phyloP scores from a whole-genome alignment of 2,329 filamentous ascomycete species.

The Botrytis galanthina region DNA sequence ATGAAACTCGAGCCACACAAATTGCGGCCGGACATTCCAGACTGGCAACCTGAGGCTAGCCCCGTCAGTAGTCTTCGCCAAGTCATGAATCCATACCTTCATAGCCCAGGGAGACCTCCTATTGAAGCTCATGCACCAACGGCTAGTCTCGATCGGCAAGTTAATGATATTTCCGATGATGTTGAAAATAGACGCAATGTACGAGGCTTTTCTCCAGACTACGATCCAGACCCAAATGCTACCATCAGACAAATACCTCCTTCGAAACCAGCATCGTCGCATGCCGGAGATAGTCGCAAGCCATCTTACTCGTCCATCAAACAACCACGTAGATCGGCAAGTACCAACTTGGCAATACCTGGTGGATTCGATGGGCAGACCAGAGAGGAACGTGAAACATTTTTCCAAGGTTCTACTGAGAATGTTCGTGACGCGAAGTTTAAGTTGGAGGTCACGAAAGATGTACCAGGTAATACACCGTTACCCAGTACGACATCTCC shows the following conservation, averaged over 20 bases:
- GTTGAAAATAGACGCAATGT: conserved; percentile 30
- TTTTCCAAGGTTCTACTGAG: conserved; percentile 53
- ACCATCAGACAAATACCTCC: conserved; percentile 63
- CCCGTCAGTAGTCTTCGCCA: conserved; percentile 78
- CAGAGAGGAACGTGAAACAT: conserved; percentile 43
- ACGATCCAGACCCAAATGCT: conserved; percentile 69
- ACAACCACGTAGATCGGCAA: conserved; percentile 25
- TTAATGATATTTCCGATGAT: conserved; percentile 30
- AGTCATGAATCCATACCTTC: conserved; percentile 82
- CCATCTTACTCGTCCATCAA: conserved; percentile 24
- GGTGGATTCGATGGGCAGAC: conserved; percentile 29
- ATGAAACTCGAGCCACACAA: conserved; percentile 12
- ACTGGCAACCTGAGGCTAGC: conserved; percentile 44
- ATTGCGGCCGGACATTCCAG: conserved; percentile 30
- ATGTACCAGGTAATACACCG: conserved; percentile 21
- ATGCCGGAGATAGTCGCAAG: conserved; percentile 3
- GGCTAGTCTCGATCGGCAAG: conserved; percentile 27
- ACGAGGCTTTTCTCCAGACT: conserved; percentile 71
- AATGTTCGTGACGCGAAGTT: conserved; percentile 46
- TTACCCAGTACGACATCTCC: conserved; percentile 18
- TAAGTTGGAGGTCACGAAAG: conserved; percentile 21
- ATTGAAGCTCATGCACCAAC: conserved; percentile 26
- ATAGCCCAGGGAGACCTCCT: conserved; percentile 30
- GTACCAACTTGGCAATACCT: conserved; percentile 17
- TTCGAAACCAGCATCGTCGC: conserved; percentile 9